These are phyloP conservation scores for Plasmopara viticola DNA, from an alignment of 352 stramenopile genomes.

Conservation along the genomic window DNA sequence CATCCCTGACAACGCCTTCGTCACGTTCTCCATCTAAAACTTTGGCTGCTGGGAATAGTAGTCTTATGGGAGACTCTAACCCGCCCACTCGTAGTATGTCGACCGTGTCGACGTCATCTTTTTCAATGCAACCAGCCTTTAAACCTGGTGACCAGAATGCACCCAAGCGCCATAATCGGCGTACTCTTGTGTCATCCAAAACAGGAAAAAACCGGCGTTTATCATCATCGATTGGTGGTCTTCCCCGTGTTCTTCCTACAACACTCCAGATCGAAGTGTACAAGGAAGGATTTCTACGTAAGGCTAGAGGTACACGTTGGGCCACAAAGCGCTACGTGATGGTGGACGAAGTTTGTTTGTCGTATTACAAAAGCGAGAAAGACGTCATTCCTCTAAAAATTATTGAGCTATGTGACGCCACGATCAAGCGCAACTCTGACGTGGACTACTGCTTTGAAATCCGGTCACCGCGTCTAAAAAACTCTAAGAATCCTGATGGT, in stretches of 20 bases:
- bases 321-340: slow-evolving; percentile 86
- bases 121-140: slow-evolving; percentile 51
- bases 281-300: slow-evolving; percentile 81
- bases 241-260: slow-evolving; percentile 54
- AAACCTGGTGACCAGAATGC: slow-evolving; percentile 45
- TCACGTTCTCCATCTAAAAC: slow-evolving; percentile 52
- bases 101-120: slow-evolving; percentile 31
- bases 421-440: slow-evolving; percentile 75
- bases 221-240: slow-evolving; percentile 29
- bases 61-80: slow-evolving; percentile 13
- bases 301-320: slow-evolving; percentile 74
- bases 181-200: slow-evolving; percentile 60
- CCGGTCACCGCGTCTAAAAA: slow-evolving; percentile 76
- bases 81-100: slow-evolving; percentile 15
- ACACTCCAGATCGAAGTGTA: slow-evolving; percentile 71
- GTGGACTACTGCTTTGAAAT: slow-evolving; percentile 85
- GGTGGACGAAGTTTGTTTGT: slow-evolving; percentile 76
- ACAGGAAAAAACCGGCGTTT: slow-evolving; percentile 35
- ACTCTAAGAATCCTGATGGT: slow-evolving; percentile 74
- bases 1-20: slow-evolving; percentile 29
- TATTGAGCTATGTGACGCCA: slow-evolving; percentile 74
- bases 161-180: slow-evolving; percentile 44
- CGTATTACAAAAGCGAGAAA: slow-evolving; percentile 82
- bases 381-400: slow-evolving; percentile 83
- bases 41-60: slow-evolving; percentile 28